These are phyloP conservation scores for Fusarium succisae DNA, from an alignment of 2,329 filamentous ascomycete genomes.

Conservation along the genomic window DNA sequence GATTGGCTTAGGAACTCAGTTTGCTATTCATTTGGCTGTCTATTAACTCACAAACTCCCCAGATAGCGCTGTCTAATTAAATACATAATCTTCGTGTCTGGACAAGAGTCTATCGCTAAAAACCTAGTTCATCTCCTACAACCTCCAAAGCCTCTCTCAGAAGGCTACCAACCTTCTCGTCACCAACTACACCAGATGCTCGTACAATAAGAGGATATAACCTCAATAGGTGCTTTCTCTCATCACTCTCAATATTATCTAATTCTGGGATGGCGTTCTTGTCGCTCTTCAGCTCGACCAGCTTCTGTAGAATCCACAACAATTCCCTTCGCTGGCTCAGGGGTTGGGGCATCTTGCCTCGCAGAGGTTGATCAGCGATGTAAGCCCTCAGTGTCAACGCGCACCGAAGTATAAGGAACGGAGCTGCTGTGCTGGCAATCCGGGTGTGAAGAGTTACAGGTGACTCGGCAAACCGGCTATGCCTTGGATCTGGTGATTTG, in stretches of 20 bases:
- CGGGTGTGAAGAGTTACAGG: constrained; percentile 56
- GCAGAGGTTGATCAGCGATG: constrained; percentile 88
- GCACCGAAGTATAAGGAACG: constrained; percentile 83
- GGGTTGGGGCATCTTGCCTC: constrained; percentile 89
- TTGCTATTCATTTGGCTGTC: background rate
- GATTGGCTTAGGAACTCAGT: constrained; percentile 1
- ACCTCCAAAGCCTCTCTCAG: constrained; percentile 69
- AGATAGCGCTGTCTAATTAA: background rate
- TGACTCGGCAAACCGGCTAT: constrained; percentile 25
- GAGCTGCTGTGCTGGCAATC: constrained; percentile 79
- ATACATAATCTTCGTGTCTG: background rate
- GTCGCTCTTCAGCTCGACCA: constrained; percentile 75
- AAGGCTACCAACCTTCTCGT: constrained; percentile 67
- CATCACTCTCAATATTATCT: constrained; percentile 61
- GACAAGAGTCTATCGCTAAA: background rate
- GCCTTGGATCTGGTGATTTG: constrained; percentile 47
- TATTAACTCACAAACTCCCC: background rate
- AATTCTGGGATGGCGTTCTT: constrained; percentile 72
- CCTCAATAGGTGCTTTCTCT: constrained; percentile 79
- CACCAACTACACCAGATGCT: constrained; percentile 66
- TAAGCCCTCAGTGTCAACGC: constrained; percentile 85
- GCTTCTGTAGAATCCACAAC: constrained; percentile 71
- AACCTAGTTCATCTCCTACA: constrained; percentile 63
- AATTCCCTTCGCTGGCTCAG: constrained; percentile 83
- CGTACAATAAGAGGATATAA: constrained; percentile 81